phyloP scores from a whole-genome alignment of 176 grass and related monocot genomes.

The Phyllostachys edulis region DNA sequence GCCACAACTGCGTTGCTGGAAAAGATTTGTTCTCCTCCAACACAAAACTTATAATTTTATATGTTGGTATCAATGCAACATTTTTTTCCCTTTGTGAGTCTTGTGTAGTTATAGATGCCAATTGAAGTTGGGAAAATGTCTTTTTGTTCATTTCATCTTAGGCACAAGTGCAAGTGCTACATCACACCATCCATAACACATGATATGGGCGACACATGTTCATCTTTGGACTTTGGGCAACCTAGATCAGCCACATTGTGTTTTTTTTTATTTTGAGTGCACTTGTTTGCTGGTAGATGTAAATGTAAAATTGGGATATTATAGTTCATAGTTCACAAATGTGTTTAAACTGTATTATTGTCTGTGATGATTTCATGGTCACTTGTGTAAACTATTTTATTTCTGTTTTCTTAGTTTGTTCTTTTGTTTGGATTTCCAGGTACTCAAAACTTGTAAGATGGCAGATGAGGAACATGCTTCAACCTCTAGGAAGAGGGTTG shows the following conservation, averaged over 20 bases:
- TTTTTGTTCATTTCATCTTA: background rate
- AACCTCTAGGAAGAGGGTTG: constrained; percentile 85
- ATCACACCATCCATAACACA: background rate
- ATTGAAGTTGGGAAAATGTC: background rate
- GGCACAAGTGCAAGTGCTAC: background rate
- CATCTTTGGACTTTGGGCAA: background rate
- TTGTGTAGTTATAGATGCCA: background rate
- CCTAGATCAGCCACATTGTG: background rate
- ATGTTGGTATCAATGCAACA: background rate
- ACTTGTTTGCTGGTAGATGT: background rate
- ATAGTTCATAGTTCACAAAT: background rate
- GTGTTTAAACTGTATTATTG: background rate
- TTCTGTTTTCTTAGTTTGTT: constrained; percentile 4
- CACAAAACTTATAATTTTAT: background rate
- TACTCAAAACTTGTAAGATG: constrained; percentile 48
- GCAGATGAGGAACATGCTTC: constrained; percentile 61
- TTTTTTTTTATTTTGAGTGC: background rate
- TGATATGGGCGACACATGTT: background rate
- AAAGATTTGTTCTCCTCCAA: background rate
- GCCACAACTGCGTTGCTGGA: background rate
- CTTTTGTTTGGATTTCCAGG: constrained; percentile 19
- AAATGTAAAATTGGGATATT: background rate
- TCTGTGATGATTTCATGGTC: background rate
- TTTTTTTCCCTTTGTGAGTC: background rate
- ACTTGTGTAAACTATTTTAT: background rate